phyloP scores from a whole-genome alignment of 805 yeast species.

The Metschnikowia arizonensis region DNA sequence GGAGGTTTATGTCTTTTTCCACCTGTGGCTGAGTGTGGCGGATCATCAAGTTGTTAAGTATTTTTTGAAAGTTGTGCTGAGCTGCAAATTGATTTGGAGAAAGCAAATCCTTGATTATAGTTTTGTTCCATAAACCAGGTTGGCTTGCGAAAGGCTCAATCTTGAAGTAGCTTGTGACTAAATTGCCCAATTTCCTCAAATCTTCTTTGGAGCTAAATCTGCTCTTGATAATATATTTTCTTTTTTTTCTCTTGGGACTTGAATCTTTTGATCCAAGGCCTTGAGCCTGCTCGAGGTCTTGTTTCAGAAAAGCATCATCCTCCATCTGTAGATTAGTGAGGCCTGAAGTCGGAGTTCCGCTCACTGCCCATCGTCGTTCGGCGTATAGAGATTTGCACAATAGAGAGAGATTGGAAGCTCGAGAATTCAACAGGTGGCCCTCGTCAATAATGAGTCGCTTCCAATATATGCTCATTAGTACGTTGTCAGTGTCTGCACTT shows the following conservation, averaged over 20 bases:
- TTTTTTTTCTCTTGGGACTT: slow-evolving; percentile 17
- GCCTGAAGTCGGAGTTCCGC: slow-evolving; percentile 76
- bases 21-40: slow-evolving; percentile 55
- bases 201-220: slow-evolving; percentile 53
- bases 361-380: slow-evolving; percentile 70
- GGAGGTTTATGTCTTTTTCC: slow-evolving; percentile 52
- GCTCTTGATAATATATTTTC: slow-evolving; percentile 45
- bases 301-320: neutral
- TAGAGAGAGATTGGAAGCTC: slow-evolving; percentile 45
- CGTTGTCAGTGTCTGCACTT: slow-evolving; percentile 24
- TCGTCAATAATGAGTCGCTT: slow-evolving; percentile 71
- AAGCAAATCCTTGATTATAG: slow-evolving; percentile 48
- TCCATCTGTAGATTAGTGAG: slow-evolving; percentile 54
- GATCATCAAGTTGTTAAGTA: slow-evolving; percentile 49
- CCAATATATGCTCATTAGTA: slow-evolving; percentile 50
- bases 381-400: slow-evolving; percentile 47
- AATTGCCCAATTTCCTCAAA: slow-evolving; percentile 47
- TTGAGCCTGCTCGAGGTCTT: neutral
- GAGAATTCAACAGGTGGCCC: slow-evolving; percentile 62
- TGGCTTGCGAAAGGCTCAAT: slow-evolving; percentile 55
- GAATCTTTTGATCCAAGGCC: slow-evolving; percentile 4
- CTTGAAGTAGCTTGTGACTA: slow-evolving; percentile 50
- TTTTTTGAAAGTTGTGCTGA: slow-evolving; percentile 34
- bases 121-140: slow-evolving; percentile 44
- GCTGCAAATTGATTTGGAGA: slow-evolving; percentile 36